phyloP scores from a whole-genome alignment of 805 yeast genomes.

The Candida sphagnicola region DNA sequence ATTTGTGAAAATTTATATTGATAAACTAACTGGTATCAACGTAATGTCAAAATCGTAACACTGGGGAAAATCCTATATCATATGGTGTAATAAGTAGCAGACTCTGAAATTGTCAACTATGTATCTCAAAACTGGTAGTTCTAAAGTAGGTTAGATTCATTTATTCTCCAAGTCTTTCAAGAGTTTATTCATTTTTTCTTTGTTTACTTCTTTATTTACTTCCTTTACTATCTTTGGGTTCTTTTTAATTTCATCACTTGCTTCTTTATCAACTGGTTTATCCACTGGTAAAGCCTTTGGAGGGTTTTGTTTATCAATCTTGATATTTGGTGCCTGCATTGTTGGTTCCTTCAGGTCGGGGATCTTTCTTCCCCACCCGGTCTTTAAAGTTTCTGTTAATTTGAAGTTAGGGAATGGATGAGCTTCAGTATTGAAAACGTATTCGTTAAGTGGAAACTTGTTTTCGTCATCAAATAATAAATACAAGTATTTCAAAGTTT shows the following conservation, averaged over 20 bases:
- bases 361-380: slow-evolving; percentile 56
- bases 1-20: no score
- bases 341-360: slow-evolving; percentile 16
- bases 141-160: no score
- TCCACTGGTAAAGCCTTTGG: slow-evolving; percentile 42
- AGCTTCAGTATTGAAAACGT: slow-evolving; percentile 89
- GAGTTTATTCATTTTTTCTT: slow-evolving; percentile 21
- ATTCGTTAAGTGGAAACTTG: slow-evolving; percentile 59
- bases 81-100: no score
- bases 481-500: slow-evolving; percentile 83
- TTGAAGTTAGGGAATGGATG: slow-evolving; percentile 84
- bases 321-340: slow-evolving; percentile 11
- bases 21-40: no score
- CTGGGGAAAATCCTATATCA: no score
- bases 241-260: slow-evolving; percentile 29
- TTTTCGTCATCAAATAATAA: slow-evolving; percentile 67
- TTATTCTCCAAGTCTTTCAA: slow-evolving; percentile 10
- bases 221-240: slow-evolving; percentile 27
- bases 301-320: slow-evolving; percentile 23
- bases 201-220: slow-evolving; percentile 21
- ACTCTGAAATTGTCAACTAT: no score
- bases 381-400: slow-evolving; percentile 45
- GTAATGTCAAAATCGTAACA: no score
- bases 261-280: slow-evolving; percentile 32
- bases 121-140: no score